A percentile compares a stretch with the other conserved stretches of the same genome.
phyloP scores from a whole-genome alignment of 768 basidiomycete species.

The Lactarius sanguifluus region DNA sequence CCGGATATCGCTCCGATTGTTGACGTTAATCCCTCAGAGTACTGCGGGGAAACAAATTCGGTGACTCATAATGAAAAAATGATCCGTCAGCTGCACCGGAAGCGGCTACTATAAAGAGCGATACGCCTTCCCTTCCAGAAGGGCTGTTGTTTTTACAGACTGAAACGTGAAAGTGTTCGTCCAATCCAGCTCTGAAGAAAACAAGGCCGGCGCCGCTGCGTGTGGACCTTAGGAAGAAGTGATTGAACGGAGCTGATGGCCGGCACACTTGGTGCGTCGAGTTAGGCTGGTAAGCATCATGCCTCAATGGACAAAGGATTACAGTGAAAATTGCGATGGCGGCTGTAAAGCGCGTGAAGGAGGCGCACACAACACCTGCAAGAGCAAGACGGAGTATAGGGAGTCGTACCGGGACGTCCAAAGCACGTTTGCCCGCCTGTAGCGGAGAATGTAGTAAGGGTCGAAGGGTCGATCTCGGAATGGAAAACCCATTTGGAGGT shows the following conservation, averaged over 20 bases:
- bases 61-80: not conserved
- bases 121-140: no score
- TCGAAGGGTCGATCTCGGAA: conserved; percentile 8
- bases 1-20: not conserved
- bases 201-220: not conserved
- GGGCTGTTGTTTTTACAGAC: not conserved
- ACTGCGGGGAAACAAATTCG: not conserved
- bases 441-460: conserved; percentile 18
- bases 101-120: not conserved
- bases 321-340: not conserved
- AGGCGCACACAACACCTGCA: not conserved
- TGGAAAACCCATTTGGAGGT: conserved; percentile 4
- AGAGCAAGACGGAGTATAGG: not conserved
- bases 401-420: not conserved
- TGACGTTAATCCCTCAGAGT: not conserved
- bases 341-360: not conserved
- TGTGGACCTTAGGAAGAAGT: not conserved
- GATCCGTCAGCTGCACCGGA: not conserved
- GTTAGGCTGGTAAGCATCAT: not conserved
- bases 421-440: not conserved
- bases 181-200: not conserved
- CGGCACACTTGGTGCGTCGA: not conserved
- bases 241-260: not conserved
- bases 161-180: not conserved
- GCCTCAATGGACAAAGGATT: not conserved